These are phyloP conservation scores for Orbilia ellipsospora DNA, from an alignment of 2,329 filamentous ascomycete genomes.

Conservation along the genomic window DNA sequence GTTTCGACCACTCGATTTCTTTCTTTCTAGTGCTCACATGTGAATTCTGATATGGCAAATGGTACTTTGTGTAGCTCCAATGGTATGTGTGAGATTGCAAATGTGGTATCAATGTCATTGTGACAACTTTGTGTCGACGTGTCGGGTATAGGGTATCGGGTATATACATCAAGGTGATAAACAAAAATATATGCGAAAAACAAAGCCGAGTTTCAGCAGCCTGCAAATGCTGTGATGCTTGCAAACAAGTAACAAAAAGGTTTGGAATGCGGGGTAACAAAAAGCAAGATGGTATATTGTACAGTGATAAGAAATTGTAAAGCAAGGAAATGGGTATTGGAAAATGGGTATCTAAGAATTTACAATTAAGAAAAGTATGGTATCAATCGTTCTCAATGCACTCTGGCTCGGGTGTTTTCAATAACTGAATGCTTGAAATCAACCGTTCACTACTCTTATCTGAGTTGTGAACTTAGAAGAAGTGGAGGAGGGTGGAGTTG, in stretches of 20 bases:
- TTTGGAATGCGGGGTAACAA: conserved; percentile 17
- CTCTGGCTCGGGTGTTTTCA: conserved; percentile 23
- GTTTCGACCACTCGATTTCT: no score
- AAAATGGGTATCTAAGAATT: conserved; percentile 37
- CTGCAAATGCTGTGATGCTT: conserved; percentile 23
- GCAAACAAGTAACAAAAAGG: conserved; percentile 15
- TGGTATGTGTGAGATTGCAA: conserved; percentile 34
- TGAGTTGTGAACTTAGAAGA: conserved; percentile 31
- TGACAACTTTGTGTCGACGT: conserved; percentile 24
- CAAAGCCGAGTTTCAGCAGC: conserved; percentile 11
- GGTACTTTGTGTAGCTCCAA: conserved; percentile 13
- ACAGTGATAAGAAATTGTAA: not conserved
- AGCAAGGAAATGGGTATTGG: conserved; percentile 32
- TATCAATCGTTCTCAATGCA: conserved; percentile 13
- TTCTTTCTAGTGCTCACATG: no score
- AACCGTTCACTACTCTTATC: conserved; percentile 7
- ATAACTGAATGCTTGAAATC: conserved; percentile 26
- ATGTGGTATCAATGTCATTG: conserved; percentile 34
- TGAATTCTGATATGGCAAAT: conserved; percentile 5
- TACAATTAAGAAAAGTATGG: conserved; percentile 22
- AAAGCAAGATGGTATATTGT: conserved; percentile 15
- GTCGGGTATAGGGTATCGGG: conserved; percentile 36
- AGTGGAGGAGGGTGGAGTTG: conserved; percentile 25
- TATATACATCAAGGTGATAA: conserved; percentile 5
- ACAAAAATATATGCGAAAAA: conserved; percentile 16